Evolutionary conservation across 306 rosid species (phyloP).

Genomic region (Cicer chorassanicum): DNA sequence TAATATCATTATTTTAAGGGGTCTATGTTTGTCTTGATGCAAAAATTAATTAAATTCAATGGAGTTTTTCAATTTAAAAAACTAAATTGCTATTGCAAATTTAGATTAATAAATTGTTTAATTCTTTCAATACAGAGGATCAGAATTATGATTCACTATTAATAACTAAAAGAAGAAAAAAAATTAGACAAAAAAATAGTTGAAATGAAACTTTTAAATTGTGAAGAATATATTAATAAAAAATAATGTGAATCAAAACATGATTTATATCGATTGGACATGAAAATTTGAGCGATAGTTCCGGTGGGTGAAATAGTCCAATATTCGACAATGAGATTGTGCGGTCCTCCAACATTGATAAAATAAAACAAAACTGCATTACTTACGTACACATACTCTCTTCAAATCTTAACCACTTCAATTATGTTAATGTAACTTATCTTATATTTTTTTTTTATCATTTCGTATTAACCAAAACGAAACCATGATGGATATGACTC

Average conservation of each 20-base stretch:
- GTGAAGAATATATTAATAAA: no score
- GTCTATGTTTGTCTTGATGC: no score
- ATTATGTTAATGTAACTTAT: neutral
- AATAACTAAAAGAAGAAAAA: no score
- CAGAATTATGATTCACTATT: no score
- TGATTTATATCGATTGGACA: neutral
- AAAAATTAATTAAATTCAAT: no score
- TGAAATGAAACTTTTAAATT: no score
- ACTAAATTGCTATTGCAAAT: neutral
- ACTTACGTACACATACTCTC: constrained; percentile 15
- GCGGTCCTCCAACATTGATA: constrained; percentile 33
- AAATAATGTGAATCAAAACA: neutral
- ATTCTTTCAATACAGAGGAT: neutral
- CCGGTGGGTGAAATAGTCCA: constrained; percentile 36
- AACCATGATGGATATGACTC: constrained; percentile 29
- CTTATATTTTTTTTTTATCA: neutral
- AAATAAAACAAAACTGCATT: constrained; percentile 7
- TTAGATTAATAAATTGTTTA: neutral
- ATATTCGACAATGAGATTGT: constrained; percentile 24
- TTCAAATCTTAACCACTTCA: constrained; percentile 35
- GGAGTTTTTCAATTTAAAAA: neutral
- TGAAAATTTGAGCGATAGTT: constrained; percentile 23
- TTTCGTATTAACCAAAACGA: neutral
- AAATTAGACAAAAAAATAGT: no score
- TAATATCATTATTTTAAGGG: no score